Percentiles rank a stretch among this genome's conserved stretches.
Evolutionary conservation across 2,329 filamentous ascomycete genomes (phyloP).

Genomic region (Neodidymelliopsis sp.): DNA sequence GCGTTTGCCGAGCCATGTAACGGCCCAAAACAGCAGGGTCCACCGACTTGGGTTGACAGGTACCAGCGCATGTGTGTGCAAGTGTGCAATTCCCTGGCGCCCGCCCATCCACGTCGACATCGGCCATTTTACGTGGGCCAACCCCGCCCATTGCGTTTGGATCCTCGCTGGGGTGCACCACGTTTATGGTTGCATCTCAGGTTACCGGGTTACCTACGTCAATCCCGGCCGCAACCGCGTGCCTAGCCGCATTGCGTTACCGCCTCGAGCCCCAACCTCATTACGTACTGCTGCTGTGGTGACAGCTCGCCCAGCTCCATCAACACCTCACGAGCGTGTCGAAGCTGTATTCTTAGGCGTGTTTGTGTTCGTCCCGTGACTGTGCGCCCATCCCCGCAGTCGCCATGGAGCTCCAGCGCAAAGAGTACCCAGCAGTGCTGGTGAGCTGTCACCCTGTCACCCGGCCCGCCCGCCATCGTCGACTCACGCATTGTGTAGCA

Average conservation of each 20-base stretch:
- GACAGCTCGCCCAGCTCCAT: constrained; percentile 34
- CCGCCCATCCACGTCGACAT: constrained; percentile 6
- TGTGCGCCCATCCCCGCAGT: constrained; percentile 34
- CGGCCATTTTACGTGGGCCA: constrained; percentile 2
- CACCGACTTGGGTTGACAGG: constrained; percentile 12
- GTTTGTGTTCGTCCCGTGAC: constrained; percentile 24
- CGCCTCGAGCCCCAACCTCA: constrained; percentile 14
- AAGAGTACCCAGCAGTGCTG: constrained; percentile 94
- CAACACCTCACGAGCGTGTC: constrained; percentile 37
- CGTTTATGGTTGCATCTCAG: constrained; percentile 2
- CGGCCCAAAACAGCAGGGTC: constrained; percentile 19
- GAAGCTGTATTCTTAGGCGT: constrained; percentile 19
- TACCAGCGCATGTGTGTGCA: constrained; percentile 10
- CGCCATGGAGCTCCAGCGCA: constrained; percentile 72
- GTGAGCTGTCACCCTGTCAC: constrained; percentile 60
- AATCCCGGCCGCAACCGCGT: constrained; percentile 28
- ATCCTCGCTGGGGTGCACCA: constrained; percentile 17
- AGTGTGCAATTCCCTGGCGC: constrained; percentile 1
- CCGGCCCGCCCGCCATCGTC: constrained; percentile 27
- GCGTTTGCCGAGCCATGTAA: constrained; percentile 14
- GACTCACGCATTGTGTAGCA: constrained; percentile 63
- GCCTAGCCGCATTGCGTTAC: constrained; percentile 13
- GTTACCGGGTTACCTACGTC: constrained; percentile 22
- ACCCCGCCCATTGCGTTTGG: constrained; percentile 5
- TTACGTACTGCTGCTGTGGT: constrained; percentile 14